Percentiles rank a stretch among this genome's conserved stretches.
Evolutionary conservation across 2,329 filamentous ascomycete genomes (phyloP).

Genomic region (Arthrinium puccinioides): DNA sequence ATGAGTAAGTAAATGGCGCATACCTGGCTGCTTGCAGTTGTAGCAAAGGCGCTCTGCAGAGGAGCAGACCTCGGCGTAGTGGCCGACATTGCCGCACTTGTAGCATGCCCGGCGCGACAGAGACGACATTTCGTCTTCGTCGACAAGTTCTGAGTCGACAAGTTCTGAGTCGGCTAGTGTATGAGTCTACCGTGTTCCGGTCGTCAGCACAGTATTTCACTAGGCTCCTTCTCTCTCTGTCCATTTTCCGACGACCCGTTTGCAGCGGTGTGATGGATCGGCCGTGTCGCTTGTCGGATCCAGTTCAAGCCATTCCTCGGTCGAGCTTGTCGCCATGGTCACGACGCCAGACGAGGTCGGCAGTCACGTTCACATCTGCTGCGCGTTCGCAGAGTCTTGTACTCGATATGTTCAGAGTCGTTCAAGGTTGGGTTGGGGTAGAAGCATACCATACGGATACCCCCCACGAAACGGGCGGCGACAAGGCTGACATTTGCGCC

Average conservation of each 20-base stretch:
- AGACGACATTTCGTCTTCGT: slow-evolving; percentile 73
- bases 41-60: slow-evolving; percentile 98
- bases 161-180: no score
- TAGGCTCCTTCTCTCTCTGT: slow-evolving; percentile 17
- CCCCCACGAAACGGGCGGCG: no score
- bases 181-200: slow-evolving; percentile 18
- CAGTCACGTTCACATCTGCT: background rate
- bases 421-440: background rate
- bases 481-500: background rate
- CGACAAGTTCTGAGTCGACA: no score
- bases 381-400: background rate
- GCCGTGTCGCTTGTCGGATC: slow-evolving; percentile 13
- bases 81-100: slow-evolving; percentile 77
- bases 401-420: background rate
- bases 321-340: slow-evolving; percentile 20
- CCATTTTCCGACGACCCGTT: slow-evolving; percentile 18
- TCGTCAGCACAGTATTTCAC: slow-evolving; percentile 28
- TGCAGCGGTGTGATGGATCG: slow-evolving; percentile 24
- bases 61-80: slow-evolving; percentile 86
- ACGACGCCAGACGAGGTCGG: background rate
- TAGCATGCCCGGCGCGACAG: slow-evolving; percentile 78
- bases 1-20: background rate
- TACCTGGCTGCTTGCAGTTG: slow-evolving; percentile 92
- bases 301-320: slow-evolving; percentile 22
- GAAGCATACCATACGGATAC: background rate